phyloP scores from a whole-genome alignment of 345 rosid genomes.

The Nasturtium officinale region DNA sequence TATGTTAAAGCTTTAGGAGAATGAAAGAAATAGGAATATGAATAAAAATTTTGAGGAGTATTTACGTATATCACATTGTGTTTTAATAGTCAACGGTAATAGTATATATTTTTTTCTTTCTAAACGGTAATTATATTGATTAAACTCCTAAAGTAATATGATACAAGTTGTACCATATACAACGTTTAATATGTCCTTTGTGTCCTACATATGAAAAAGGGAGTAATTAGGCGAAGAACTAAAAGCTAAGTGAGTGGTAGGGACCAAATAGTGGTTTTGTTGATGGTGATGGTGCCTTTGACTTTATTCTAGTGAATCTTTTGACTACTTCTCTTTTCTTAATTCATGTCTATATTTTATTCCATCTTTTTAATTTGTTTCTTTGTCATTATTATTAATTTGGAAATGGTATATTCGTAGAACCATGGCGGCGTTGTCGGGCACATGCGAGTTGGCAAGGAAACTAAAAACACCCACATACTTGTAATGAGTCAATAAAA shows the following conservation, averaged over 20 bases:
- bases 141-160: neutral
- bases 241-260: slow-evolving; percentile 32
- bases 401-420: slow-evolving; percentile 36
- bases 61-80: slow-evolving; percentile 5
- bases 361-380: slow-evolving; percentile 23
- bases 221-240: slow-evolving; percentile 18
- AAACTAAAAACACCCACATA: slow-evolving; percentile 9
- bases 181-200: neutral
- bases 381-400: slow-evolving; percentile 27
- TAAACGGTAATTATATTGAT: slow-evolving; percentile 1
- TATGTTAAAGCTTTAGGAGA: neutral
- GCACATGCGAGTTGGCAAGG: slow-evolving; percentile 24
- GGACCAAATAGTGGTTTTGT: slow-evolving; percentile 39
- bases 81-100: neutral
- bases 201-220: slow-evolving; percentile 9
- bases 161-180: neutral
- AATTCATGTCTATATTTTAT: slow-evolving; percentile 16
- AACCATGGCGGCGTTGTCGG: slow-evolving; percentile 40
- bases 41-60: neutral
- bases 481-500: slow-evolving; percentile 19
- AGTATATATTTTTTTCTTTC: neutral
- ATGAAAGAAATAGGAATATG: slow-evolving; percentile 5
- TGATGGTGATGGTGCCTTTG: slow-evolving; percentile 47
- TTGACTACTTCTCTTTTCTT: slow-evolving; percentile 29
- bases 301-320: slow-evolving; percentile 40